Percentiles rank a stretch among this genome's conserved stretches.
Conservation (phyloP, 163 green algal genomes). For the Volvox carteri region DNA sequence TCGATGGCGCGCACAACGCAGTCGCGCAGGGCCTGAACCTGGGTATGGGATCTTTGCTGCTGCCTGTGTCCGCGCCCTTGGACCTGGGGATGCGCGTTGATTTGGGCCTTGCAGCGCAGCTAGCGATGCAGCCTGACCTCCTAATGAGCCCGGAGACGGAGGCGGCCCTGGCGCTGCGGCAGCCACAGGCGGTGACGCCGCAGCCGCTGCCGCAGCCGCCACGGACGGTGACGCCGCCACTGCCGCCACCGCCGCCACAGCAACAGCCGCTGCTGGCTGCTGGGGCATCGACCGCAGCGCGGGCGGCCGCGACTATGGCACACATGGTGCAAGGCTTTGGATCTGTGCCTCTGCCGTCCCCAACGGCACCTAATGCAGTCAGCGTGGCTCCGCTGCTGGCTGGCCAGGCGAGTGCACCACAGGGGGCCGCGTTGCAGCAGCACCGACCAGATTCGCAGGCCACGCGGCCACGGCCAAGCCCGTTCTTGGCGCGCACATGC, state of each 20-base stretch:
- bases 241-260: too few species aligned
- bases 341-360: not conserved
- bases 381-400: not conserved
- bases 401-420: not conserved
- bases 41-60: not conserved
- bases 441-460: not conserved
- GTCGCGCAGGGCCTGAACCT: not conserved
- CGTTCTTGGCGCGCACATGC: not conserved
- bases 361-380: not conserved
- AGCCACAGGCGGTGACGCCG: not conserved
- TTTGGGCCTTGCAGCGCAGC: slow-evolving; percentile 19
- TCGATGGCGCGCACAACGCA: not conserved
- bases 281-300: not conserved
- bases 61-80: not conserved
- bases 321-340: not conserved
- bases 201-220: not conserved
- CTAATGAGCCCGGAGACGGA: not conserved
- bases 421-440: not conserved
- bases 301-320: not conserved
- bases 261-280: not conserved
- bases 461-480: slow-evolving; percentile 13
- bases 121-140: slow-evolving; percentile 1
- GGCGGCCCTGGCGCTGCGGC: not conserved
- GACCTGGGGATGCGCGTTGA: not conserved
- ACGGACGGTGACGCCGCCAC: not conserved